Evolutionary conservation across 2,329 filamentous ascomycete species (phyloP).

Genomic region (Pezicula carpinea): DNA sequence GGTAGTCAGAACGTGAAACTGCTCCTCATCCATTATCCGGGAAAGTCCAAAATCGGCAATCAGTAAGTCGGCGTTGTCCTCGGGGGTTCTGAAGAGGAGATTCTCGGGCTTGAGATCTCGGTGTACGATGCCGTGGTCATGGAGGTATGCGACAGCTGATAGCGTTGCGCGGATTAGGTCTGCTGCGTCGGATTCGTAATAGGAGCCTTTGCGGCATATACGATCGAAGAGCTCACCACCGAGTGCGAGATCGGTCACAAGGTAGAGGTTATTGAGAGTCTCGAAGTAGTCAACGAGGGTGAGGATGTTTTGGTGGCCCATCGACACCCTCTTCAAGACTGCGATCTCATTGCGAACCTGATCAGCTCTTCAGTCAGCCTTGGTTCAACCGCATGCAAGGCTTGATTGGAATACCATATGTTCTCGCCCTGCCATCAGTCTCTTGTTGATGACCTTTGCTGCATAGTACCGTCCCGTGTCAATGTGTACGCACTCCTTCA

Average conservation of each 20-base stretch:
- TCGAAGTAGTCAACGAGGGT: conserved; percentile 99
- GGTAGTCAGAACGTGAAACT: conserved; percentile 95
- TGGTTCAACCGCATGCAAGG: background rate
- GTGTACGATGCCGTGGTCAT: conserved; percentile 98
- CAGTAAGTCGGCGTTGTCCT: conserved; percentile 93
- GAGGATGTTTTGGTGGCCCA: conserved; percentile 97
- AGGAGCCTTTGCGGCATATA: conserved; percentile 96
- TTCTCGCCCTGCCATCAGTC: conserved; percentile 93
- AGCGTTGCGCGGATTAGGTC: conserved; percentile 92
- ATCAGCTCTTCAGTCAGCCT: conserved; percentile 4
- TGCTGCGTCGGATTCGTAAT: conserved; percentile 95
- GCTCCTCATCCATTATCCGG: conserved; percentile 97
- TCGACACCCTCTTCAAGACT: conserved; percentile 94
- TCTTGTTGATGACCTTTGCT: conserved; percentile 98
- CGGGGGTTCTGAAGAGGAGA: conserved; percentile 89
- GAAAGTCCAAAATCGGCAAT: conserved; percentile 97
- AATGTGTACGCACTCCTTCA: conserved; percentile 98
- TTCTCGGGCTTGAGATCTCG: conserved; percentile 98
- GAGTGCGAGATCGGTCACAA: conserved; percentile 93
- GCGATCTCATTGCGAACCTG: conserved; percentile 97
- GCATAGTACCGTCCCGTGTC: conserved; percentile 98
- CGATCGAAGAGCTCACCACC: conserved; percentile 97
- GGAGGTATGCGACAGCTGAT: conserved; percentile 95
- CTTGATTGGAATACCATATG: conserved; percentile 70
- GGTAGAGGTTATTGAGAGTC: conserved; percentile 98